Conservation (phyloP, 768 basidiomycete species). For the Tulasnella sp. region DNA sequence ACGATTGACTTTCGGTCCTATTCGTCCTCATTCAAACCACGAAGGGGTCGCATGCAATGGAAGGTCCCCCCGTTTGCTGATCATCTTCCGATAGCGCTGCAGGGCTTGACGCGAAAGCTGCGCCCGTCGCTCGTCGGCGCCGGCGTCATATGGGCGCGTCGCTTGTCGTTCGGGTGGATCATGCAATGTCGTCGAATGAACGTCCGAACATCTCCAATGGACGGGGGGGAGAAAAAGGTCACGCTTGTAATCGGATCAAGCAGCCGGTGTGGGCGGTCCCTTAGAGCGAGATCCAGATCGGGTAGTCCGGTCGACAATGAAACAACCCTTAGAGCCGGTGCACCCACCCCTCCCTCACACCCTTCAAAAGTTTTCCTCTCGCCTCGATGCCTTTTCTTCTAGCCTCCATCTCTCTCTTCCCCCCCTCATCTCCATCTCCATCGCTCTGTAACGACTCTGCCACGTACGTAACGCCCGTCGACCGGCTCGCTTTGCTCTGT, state of each 20-base stretch:
- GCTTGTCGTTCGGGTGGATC: not conserved
- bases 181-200: not conserved
- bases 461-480: not conserved
- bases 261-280: not conserved
- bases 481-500: not conserved
- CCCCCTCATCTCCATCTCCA: not conserved
- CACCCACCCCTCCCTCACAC: not conserved
- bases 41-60: not conserved
- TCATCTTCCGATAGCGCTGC: not conserved
- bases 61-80: not conserved
- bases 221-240: not conserved
- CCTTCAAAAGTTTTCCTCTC: not conserved
- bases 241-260: not conserved
- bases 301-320: not conserved
- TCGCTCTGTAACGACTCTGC: constrained; percentile 5
- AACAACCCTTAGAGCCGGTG: not conserved
- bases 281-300: constrained; percentile 2
- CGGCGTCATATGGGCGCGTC: not conserved
- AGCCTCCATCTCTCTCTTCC: not conserved
- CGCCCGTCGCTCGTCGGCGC: not conserved
- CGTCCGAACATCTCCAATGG: constrained; percentile 1
- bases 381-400: not conserved
- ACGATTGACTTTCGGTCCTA: constrained; percentile 1
- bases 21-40: not conserved
- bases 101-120: not conserved